Evolutionary conservation across 2,329 filamentous ascomycete species (phyloP).

Genomic region (Colletotrichum spinosum): DNA sequence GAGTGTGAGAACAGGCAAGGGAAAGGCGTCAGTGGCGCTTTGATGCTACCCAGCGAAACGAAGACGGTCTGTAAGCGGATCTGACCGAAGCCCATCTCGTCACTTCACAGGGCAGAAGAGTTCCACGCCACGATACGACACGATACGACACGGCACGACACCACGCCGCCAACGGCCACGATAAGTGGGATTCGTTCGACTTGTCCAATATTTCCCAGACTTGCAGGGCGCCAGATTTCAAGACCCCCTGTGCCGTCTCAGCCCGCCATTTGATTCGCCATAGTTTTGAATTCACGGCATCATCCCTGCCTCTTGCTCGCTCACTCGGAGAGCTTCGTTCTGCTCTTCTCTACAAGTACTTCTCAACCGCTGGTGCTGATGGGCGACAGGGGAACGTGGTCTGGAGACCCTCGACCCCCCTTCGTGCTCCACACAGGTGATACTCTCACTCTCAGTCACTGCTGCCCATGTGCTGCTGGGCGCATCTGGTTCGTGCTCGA

Average conservation of each 20-base stretch:
- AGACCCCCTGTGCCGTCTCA: slow-evolving; percentile 31
- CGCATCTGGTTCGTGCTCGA: slow-evolving; percentile 28
- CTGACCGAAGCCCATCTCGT: slow-evolving; percentile 2
- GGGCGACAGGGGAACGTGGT: slow-evolving; percentile 28
- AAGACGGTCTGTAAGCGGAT: slow-evolving; percentile 24
- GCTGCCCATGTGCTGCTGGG: slow-evolving; percentile 26
- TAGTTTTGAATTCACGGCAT: slow-evolving; percentile 32
- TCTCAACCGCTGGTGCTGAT: slow-evolving; percentile 2
- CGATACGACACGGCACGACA: too few species aligned
- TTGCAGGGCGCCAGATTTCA: slow-evolving; percentile 10
- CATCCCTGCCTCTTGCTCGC: slow-evolving; percentile 21
- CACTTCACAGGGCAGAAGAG: too few species aligned
- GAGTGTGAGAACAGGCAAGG: too few species aligned
- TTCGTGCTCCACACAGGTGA: slow-evolving; percentile 35
- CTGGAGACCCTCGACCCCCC: slow-evolving; percentile 24
- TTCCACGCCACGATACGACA: too few species aligned
- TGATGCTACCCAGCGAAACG: slow-evolving; percentile 34
- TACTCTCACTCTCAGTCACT: slow-evolving; percentile 6
- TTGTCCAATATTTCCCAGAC: background rate
- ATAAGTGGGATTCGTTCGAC: slow-evolving; percentile 10
- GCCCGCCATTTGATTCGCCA: slow-evolving; percentile 32
- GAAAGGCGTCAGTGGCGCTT: slow-evolving; percentile 22
- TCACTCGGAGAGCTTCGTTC: slow-evolving; percentile 2
- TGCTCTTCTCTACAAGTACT: background rate
- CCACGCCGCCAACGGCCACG: background rate